Evolutionary conservation across 2,329 filamentous ascomycete genomes (phyloP).

Genomic region (Aspergillus felis): DNA sequence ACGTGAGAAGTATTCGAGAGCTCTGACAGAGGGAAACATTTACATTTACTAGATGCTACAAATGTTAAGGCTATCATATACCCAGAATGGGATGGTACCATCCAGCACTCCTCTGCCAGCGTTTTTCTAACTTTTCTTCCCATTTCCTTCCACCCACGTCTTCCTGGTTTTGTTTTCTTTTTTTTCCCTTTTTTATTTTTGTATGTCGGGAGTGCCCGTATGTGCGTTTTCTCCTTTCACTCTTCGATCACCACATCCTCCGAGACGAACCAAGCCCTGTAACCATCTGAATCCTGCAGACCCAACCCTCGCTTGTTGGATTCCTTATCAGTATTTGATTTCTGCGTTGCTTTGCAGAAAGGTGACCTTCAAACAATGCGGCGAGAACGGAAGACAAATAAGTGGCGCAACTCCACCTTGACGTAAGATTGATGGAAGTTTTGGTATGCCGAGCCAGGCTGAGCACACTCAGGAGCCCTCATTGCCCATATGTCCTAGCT

Average conservation of each 20-base stretch:
- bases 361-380: background rate
- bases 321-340: background rate
- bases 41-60: conserved; percentile 27
- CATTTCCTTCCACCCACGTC: conserved; percentile 10
- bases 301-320: background rate
- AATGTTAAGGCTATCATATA: conserved; percentile 1
- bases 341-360: background rate
- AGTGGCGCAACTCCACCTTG: background rate
- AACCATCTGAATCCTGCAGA: background rate
- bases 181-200: conserved; percentile 8
- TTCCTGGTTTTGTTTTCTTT: conserved; percentile 1
- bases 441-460: background rate
- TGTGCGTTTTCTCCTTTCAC: background rate
- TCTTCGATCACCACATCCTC: background rate
- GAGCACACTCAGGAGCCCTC: background rate
- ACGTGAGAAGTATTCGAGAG: background rate
- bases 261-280: background rate
- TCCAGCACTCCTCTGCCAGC: conserved; percentile 22
- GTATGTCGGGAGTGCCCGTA: background rate
- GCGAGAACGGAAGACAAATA: background rate
- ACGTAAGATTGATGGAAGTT: background rate
- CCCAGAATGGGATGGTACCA: conserved; percentile 6
- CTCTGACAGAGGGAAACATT: conserved; percentile 21
- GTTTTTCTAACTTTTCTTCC: conserved; percentile 4
- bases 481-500: background rate